A percentile compares a stretch with the other conserved stretches of the same genome.
phyloP scores from a whole-genome alignment of 257 asterid genomes.

The Solanum peruvianum region DNA sequence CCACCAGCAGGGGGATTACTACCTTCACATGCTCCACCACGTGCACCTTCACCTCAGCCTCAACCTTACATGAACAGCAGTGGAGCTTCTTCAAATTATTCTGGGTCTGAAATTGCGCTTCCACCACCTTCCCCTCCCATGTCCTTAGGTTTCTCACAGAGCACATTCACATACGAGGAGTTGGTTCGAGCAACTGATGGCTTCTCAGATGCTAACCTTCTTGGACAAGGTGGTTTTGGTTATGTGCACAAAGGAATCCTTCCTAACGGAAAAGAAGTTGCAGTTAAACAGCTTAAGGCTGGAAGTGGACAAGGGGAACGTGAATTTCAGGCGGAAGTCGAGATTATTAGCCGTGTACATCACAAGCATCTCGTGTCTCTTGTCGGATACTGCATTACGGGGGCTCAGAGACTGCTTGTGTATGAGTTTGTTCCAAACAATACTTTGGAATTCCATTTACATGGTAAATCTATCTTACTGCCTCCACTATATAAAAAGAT shows the following conservation, averaged over 20 bases:
- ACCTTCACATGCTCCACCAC: constrained; percentile 18
- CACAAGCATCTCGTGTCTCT: constrained; percentile 90
- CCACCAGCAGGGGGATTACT: constrained; percentile 7
- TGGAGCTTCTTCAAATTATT: constrained; percentile 65
- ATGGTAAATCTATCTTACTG: constrained; percentile 31
- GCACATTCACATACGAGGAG: constrained; percentile 71
- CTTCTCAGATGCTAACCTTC: constrained; percentile 77
- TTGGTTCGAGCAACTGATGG: constrained; percentile 87
- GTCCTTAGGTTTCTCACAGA: constrained; percentile 53
- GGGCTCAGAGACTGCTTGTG: constrained; percentile 60
- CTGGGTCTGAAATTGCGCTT: constrained; percentile 42
- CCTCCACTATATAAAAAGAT: no score
- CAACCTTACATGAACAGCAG: constrained; percentile 46
- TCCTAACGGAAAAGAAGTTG: constrained; percentile 82
- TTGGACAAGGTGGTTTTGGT: constrained; percentile 98
- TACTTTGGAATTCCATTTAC: constrained; percentile 72
- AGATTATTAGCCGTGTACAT: constrained; percentile 91
- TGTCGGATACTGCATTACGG: constrained; percentile 89
- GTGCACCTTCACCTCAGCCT: constrained; percentile 35
- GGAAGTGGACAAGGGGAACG: constrained; percentile 97
- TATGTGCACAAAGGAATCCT: constrained; percentile 83
- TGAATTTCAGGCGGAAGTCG: constrained; percentile 93
- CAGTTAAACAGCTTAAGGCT: constrained; percentile 76
- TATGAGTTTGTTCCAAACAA: constrained; percentile 82
- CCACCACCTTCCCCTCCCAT: constrained; percentile 60